Conservation (phyloP, 805 yeast genomes). For the Blastobotrys muscicola region DNA sequence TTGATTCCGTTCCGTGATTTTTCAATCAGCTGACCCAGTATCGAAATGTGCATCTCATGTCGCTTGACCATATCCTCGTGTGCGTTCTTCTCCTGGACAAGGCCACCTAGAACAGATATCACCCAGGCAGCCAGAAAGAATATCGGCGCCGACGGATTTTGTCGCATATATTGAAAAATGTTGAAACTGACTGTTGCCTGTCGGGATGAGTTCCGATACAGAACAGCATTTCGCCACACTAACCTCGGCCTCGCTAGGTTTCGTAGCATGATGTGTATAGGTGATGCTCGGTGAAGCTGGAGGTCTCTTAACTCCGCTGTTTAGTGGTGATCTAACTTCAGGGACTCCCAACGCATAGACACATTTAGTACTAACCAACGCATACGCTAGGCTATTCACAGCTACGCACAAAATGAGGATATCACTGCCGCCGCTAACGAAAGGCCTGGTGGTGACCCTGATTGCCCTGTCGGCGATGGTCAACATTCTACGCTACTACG, state of each 20-base stretch:
- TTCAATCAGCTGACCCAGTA: slow-evolving; percentile 32
- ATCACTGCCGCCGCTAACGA: slow-evolving; percentile 28
- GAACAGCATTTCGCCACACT: too few relatives aligned
- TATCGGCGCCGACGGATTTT: slow-evolving; percentile 29
- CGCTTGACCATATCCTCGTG: slow-evolving; percentile 33
- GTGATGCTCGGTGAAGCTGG: too few relatives aligned
- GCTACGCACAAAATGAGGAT: not conserved
- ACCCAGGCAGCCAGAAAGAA: slow-evolving; percentile 35
- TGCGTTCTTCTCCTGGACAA: slow-evolving; percentile 34
- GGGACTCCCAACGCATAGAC: too few relatives aligned
- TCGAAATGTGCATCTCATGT: slow-evolving; percentile 30
- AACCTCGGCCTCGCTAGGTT: too few relatives aligned
- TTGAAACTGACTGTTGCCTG: too few relatives aligned
- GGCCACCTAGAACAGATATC: slow-evolving; percentile 39
- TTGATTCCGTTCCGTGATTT: slow-evolving; percentile 32
- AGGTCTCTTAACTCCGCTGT: too few relatives aligned
- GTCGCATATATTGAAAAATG: too few relatives aligned
- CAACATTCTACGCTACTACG: slow-evolving; percentile 27
- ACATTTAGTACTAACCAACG: not conserved
- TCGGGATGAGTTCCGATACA: too few relatives aligned
- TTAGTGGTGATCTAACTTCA: too few relatives aligned
- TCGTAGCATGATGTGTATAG: too few relatives aligned
- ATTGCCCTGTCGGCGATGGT: slow-evolving; percentile 20
- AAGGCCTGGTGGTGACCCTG: slow-evolving; percentile 17
- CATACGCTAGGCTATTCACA: not conserved